Conservation (phyloP, 2,329 filamentous ascomycete genomes). For the Epichloe sp. region DNA sequence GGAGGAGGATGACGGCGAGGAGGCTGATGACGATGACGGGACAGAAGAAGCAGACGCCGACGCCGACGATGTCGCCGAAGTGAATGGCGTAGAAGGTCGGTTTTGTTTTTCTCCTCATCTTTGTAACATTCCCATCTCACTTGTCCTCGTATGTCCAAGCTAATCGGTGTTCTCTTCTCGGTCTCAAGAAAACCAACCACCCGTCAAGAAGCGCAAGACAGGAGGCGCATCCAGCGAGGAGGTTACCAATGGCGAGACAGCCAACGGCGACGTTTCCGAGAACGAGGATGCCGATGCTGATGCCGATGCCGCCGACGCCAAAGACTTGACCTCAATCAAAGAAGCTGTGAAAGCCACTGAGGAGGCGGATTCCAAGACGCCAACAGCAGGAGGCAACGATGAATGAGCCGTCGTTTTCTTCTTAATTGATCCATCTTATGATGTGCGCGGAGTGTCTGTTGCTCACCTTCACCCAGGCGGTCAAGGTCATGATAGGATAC, state of each 20-base stretch:
- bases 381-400: conserved; percentile 17
- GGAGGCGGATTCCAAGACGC: conserved; percentile 15
- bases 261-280: conserved; percentile 16
- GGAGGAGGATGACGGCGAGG: conserved; percentile 19
- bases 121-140: neutral
- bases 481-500: neutral
- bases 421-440: neutral
- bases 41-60: conserved; percentile 8
- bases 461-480: neutral
- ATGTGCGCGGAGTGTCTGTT: neutral
- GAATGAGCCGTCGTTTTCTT: conserved; percentile 8
- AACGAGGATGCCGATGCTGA: conserved; percentile 20
- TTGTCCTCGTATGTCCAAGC: neutral
- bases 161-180: neutral
- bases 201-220: conserved; percentile 40
- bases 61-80: conserved; percentile 7
- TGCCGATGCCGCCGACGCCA: conserved; percentile 6
- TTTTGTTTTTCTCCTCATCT: neutral
- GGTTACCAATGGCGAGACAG: conserved; percentile 22
- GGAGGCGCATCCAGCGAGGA: conserved; percentile 18
- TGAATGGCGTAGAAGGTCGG: conserved; percentile 25
- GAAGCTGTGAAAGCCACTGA: conserved; percentile 14
- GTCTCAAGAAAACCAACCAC: conserved; percentile 25
- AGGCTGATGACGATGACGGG: conserved; percentile 8
- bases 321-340: conserved; percentile 14